These are phyloP conservation scores for Ciborinia camelliae DNA, from an alignment of 2,329 filamentous ascomycete genomes.

Conservation along the genomic window DNA sequence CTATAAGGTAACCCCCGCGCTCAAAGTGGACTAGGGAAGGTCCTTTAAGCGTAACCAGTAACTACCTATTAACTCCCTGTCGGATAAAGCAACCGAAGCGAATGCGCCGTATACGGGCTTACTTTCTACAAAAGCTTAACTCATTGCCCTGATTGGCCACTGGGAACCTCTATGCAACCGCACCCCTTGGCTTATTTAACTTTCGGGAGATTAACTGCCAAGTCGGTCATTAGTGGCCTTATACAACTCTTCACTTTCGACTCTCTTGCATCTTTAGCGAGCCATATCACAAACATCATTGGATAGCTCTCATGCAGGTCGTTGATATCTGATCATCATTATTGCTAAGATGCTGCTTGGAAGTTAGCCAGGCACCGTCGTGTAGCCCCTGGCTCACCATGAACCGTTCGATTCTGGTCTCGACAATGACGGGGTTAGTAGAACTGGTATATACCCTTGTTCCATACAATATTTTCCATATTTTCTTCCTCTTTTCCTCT, in stretches of 20 bases:
- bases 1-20: neutral
- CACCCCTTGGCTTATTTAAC: neutral
- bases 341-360: neutral
- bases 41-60: neutral
- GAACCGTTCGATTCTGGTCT: constrained; percentile 2
- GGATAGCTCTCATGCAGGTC: neutral
- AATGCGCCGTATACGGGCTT: neutral
- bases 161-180: neutral
- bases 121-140: neutral
- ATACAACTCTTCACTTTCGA: neutral
- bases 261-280: constrained; percentile 4
- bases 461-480: constrained; percentile 5
- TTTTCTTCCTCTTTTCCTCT: constrained; percentile 21
- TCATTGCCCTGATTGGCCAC: neutral
- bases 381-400: neutral
- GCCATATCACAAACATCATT: neutral
- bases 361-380: neutral
- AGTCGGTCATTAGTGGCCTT: neutral
- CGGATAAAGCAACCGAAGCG: neutral
- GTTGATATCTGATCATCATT: neutral
- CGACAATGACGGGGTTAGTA: neutral
- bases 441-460: neutral
- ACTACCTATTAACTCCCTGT: neutral
- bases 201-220: constrained; percentile 4
- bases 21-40: neutral